Base-by-base conservation (phyloP, 148 eudicot species). In the Arbutus unedo region DNA sequence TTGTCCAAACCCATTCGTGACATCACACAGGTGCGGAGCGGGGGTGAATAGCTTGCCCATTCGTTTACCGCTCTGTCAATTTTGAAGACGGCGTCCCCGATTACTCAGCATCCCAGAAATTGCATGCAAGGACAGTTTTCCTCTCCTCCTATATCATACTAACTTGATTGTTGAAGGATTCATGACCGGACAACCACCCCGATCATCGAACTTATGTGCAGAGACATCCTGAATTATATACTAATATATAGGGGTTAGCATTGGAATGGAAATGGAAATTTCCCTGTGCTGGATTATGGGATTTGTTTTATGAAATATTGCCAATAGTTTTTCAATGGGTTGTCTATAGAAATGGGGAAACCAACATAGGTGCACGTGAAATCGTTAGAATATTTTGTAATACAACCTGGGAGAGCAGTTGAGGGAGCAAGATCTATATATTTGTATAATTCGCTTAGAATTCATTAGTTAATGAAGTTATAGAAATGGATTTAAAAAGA, bases 331-430 rank as follows among this genome's bases (percentile, higher is more conserved):
- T 78, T 44, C 10, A 66, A 13, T 74, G 62, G 47, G 59, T 38
- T 82, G 91, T 87, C 87, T 82, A 83, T 67, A 49, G 53, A 73
- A 54, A 25, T 47, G 87, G 84, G 70, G 70, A 62, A 85, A 81
- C 76, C 88, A 71, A 85, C 53, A 60, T 31, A n/a, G 23, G 59
- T 80, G 68, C 90, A 89, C 88, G 91, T 88, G 91, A 43, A 83
- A 31, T 21, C 31, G 73, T 78, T 79, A 78, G 15, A 85, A 73
- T 80, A 82, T 53, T 44, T 73, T 6, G 64, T 38, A 67, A 79
- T 59, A 70, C 83, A 81, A 68, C 82, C 76, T 31, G 68, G 74
- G 64, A 43, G 41, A 75, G 78, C 73, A 66, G 80, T 81, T 38
- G 66, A 74, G 82, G 82, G 82, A 47, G 55, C 86, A 81, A 3